phyloP scores from a whole-genome alignment of 768 basidiomycete species.

The Hericium coralloides region DNA sequence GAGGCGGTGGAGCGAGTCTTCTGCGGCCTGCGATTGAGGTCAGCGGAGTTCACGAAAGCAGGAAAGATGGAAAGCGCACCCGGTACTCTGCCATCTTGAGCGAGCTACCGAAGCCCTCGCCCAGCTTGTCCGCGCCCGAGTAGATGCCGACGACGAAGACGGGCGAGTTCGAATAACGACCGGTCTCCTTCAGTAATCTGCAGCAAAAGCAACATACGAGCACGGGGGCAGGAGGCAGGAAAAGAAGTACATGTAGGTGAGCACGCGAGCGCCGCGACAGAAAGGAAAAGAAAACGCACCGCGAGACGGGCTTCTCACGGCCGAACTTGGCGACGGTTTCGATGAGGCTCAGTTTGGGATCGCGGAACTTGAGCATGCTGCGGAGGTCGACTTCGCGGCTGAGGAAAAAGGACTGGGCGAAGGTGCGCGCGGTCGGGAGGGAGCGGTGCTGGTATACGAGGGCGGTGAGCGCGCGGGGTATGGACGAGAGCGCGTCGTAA shows the following conservation, averaged over 20 bases:
- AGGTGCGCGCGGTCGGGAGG: constrained; percentile 76
- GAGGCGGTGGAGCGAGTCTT: constrained; percentile 74
- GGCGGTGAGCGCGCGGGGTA: constrained; percentile 81
- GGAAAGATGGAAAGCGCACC: constrained; percentile 28
- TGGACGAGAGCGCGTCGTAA: constrained; percentile 82
- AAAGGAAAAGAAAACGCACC: constrained; percentile 34
- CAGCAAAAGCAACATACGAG: background rate
- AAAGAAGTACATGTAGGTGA: constrained; percentile 1
- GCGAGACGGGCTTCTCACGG: constrained; percentile 56
- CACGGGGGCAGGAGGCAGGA: background rate
- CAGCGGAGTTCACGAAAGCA: constrained; percentile 3
- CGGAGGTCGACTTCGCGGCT: constrained; percentile 76
- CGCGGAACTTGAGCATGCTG: constrained; percentile 68
- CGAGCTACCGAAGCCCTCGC: constrained; percentile 91
- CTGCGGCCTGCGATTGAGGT: constrained; percentile 51
- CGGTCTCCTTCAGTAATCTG: constrained; percentile 88
- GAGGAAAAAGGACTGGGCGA: constrained; percentile 86
- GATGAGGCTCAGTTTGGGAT: constrained; percentile 71
- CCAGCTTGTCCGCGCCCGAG: constrained; percentile 74
- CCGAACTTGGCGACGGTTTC: constrained; percentile 65
- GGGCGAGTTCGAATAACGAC: constrained; percentile 83
- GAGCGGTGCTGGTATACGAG: constrained; percentile 85
- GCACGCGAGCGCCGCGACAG: background rate
- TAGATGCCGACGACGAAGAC: constrained; percentile 95
- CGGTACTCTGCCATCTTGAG: constrained; percentile 93